These are phyloP conservation scores for Seiridium cupressi DNA, from an alignment of 2,329 filamentous ascomycete genomes.

Conservation along the genomic window DNA sequence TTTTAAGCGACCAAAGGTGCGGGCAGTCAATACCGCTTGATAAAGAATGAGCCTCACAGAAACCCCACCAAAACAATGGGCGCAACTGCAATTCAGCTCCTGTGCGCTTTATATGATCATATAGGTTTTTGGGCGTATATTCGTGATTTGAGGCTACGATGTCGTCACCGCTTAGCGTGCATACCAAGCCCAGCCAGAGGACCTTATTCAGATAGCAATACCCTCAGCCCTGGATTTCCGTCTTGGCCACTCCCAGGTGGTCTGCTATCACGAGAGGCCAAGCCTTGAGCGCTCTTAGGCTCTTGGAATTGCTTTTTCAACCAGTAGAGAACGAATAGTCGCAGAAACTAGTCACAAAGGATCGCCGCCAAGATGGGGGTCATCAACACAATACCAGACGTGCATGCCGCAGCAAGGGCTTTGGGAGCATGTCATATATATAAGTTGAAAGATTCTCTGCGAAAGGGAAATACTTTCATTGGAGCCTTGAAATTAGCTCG, in stretches of 20 bases:
- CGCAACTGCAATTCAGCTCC: not conserved
- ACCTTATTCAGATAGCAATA: not conserved
- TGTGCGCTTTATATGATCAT: not conserved
- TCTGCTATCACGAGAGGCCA: not conserved
- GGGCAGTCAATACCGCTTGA: not conserved
- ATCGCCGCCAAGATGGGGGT: not conserved
- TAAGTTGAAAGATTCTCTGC: not conserved
- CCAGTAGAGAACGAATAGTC: not conserved
- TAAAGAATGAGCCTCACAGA: not conserved
- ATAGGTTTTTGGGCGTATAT: not conserved
- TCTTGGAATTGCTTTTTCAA: not conserved
- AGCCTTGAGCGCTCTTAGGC: not conserved
- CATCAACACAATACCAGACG: not conserved
- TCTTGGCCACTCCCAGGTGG: not conserved
- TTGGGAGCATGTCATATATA: not conserved
- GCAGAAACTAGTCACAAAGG: not conserved
- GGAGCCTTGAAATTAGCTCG: not conserved
- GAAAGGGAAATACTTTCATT: not conserved
- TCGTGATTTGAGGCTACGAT: not conserved
- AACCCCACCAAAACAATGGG: not conserved
- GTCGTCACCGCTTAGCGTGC: not conserved
- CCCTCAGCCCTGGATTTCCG: not conserved
- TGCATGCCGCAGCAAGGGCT: not conserved
- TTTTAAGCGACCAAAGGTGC: no score
- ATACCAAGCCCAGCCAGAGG: not conserved